Conservation (phyloP, 2,329 filamentous ascomycete species). For the Colletotrichum tabaci region DNA sequence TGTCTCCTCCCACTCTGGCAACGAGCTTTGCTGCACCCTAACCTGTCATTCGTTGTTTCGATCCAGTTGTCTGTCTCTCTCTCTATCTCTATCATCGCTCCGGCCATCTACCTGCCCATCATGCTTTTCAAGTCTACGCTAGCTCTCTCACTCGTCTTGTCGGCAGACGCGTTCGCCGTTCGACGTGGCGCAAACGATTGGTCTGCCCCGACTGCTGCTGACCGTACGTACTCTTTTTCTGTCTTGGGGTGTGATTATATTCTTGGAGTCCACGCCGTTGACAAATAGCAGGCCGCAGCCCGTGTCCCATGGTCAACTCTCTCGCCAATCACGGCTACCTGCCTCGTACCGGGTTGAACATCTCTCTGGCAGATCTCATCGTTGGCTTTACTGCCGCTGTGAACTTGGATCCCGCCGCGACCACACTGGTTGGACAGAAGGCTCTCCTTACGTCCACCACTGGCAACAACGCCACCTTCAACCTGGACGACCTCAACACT, state of each 20-base stretch:
- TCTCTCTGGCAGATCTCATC: slow-evolving; percentile 41
- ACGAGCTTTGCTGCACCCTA: too few species aligned
- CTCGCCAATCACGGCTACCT: slow-evolving; percentile 47
- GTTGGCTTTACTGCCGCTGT: slow-evolving; percentile 41
- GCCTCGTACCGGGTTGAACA: slow-evolving; percentile 39
- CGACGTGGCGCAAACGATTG: slow-evolving; percentile 28
- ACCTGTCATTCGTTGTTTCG: neutral
- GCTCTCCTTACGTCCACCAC: slow-evolving; percentile 47
- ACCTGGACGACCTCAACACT: slow-evolving; percentile 49
- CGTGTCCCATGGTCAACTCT: slow-evolving; percentile 47
- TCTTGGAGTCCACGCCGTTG: neutral
- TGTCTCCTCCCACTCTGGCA: neutral
- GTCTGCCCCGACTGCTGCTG: slow-evolving; percentile 30
- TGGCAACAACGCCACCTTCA: slow-evolving; percentile 47
- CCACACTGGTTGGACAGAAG: slow-evolving; percentile 20
- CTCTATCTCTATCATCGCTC: neutral
- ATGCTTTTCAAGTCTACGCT: slow-evolving; percentile 31
- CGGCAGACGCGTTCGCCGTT: slow-evolving; percentile 30
- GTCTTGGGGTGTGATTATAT: too few species aligned
- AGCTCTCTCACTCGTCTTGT: slow-evolving; percentile 16
- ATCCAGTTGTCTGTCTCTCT: neutral
- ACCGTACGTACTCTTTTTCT: slow-evolving; percentile 20
- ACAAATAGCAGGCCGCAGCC: slow-evolving; percentile 39
- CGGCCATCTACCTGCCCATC: neutral
- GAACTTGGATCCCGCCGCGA: slow-evolving; percentile 43